Evolutionary conservation across 768 basidiomycete species (phyloP).

Genomic region (Macrocybe gigantea): DNA sequence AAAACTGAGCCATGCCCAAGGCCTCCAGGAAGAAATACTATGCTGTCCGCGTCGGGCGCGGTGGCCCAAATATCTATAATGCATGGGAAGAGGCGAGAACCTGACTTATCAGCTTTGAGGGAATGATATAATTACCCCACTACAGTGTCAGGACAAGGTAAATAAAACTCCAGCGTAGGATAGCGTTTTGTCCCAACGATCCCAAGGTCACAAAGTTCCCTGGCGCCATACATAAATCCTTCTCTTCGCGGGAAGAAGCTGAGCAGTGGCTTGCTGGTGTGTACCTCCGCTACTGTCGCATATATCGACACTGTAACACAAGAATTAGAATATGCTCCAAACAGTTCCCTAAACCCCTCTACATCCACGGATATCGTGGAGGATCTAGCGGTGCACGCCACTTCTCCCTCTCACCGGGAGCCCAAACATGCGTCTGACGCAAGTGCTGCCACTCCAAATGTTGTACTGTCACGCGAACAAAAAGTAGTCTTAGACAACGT

Average conservation of each 20-base stretch:
- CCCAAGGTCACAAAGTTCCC: slow-evolving; percentile 48
- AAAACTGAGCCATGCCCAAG: slow-evolving; percentile 19
- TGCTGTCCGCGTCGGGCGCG: slow-evolving; percentile 52
- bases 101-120: neutral
- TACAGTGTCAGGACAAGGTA: slow-evolving; percentile 45
- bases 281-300: neutral
- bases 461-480: slow-evolving; percentile 50
- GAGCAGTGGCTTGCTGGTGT: slow-evolving; percentile 43
- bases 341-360: neutral
- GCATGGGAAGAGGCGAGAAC: slow-evolving; percentile 54
- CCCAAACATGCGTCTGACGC: neutral
- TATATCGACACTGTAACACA: too few species aligned
- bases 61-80: slow-evolving; percentile 51
- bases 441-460: slow-evolving; percentile 1
- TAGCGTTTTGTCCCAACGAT: neutral
- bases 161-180: slow-evolving; percentile 1
- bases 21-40: slow-evolving; percentile 42
- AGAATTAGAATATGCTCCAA: neutral
- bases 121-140: neutral
- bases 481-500: slow-evolving; percentile 43
- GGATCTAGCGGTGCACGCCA: neutral
- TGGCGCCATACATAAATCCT: slow-evolving; percentile 47
- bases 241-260: slow-evolving; percentile 36
- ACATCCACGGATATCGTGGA: neutral
- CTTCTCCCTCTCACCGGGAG: neutral